Conservation (phyloP, 768 basidiomycete genomes). For the Mycena chlorophos region DNA sequence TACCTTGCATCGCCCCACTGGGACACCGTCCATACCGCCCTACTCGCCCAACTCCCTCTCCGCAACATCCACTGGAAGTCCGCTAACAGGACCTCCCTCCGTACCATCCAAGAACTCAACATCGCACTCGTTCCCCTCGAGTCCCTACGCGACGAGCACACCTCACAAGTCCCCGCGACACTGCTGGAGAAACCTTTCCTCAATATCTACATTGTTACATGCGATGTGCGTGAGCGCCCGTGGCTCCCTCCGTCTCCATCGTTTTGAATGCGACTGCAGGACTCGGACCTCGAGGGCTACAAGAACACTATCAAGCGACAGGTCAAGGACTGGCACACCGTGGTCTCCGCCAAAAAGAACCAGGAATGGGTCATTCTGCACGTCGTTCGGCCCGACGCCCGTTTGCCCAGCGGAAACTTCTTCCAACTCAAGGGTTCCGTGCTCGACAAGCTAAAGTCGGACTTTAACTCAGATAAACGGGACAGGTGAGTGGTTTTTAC, state of each 20-base stretch:
- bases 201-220: constrained; percentile 82
- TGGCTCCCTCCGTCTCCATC: neutral
- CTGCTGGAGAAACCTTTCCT: constrained; percentile 85
- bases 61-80: constrained; percentile 94
- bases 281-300: constrained; percentile 72
- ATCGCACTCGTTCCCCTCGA: constrained; percentile 72
- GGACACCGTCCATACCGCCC: constrained; percentile 63
- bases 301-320: constrained; percentile 75
- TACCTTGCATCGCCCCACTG: constrained; percentile 73
- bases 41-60: constrained; percentile 77
- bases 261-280: constrained; percentile 37
- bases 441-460: constrained; percentile 85
- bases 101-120: constrained; percentile 88
- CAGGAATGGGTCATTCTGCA: constrained; percentile 95
- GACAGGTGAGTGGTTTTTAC: constrained; percentile 61
- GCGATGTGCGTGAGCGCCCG: constrained; percentile 65
- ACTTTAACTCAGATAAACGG: constrained; percentile 87
- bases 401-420: constrained; percentile 59
- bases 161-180: constrained; percentile 73
- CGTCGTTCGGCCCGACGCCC: constrained; percentile 72
- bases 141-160: constrained; percentile 66
- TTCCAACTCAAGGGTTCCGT: constrained; percentile 86
- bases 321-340: constrained; percentile 88
- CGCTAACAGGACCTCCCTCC: constrained; percentile 62
- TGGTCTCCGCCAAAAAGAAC: constrained; percentile 65